phyloP scores from a whole-genome alignment of 1,284 basidiomycete genomes.

The Exobasidium rhododendri region DNA sequence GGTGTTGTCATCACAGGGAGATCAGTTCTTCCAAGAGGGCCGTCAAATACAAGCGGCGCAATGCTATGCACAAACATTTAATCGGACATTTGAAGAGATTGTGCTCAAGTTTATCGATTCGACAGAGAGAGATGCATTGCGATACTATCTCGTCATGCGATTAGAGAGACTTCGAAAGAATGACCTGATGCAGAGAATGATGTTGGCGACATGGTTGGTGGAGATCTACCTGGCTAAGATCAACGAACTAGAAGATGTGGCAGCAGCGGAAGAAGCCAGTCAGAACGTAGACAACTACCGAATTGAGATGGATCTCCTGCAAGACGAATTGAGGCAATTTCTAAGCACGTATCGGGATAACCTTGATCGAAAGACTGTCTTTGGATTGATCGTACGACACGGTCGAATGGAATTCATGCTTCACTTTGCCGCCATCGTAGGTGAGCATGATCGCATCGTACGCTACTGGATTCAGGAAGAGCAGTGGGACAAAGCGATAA shows the following conservation, averaged over 20 bases:
- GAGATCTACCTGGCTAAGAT: conserved; percentile 96
- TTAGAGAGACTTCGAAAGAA: conserved; percentile 76
- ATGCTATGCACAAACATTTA: conserved; percentile 69
- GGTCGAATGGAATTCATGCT: conserved; percentile 89
- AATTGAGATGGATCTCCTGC: conserved; percentile 75
- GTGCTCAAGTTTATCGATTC: conserved; percentile 83
- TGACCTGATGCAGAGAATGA: conserved; percentile 88
- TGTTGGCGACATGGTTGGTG: conserved; percentile 96
- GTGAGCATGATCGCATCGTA: conserved; percentile 80
- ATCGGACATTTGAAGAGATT: conserved; percentile 83
- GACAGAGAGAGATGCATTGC: conserved; percentile 83
- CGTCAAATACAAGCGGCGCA: conserved; percentile 88
- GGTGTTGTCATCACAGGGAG: conserved; percentile 79
- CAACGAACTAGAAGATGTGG: conserved; percentile 86
- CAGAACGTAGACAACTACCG: conserved; percentile 82
- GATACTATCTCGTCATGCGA: conserved; percentile 83
- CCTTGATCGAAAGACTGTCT: conserved; percentile 78
- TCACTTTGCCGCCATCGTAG: conserved; percentile 77
- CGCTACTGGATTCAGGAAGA: conserved; percentile 89
- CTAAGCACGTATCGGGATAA: conserved; percentile 84
- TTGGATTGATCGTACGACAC: conserved; percentile 88
- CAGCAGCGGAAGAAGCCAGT: conserved; percentile 70
- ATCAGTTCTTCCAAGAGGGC: conserved; percentile 74
- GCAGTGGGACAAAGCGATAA: conserved; percentile 85
- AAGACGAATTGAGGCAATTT: conserved; percentile 88